Evolutionary conservation across 345 rosid species (phyloP).

Genomic region (Chamaenerion angustifolium): DNA sequence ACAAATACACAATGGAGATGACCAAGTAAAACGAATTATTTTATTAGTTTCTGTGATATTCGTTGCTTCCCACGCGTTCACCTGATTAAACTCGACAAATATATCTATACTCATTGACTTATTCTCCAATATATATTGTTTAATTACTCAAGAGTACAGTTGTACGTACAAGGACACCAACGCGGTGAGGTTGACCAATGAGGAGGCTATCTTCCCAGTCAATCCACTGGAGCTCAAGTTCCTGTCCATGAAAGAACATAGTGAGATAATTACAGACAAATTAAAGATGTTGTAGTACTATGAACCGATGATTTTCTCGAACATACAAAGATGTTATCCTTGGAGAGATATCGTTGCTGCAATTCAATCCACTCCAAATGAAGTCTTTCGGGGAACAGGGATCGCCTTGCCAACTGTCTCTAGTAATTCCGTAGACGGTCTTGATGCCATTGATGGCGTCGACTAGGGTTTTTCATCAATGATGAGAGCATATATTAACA

Average conservation of each 20-base stretch:
- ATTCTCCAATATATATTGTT: too few species aligned
- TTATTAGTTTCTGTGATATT: too few species aligned
- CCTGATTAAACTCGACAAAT: too few species aligned
- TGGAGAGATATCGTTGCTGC: slow-evolving; percentile 2
- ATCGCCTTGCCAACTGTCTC: slow-evolving; percentile 20
- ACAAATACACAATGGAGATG: not conserved
- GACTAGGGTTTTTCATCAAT: not conserved
- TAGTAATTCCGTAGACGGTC: slow-evolving; percentile 1
- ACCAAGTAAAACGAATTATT: too few species aligned
- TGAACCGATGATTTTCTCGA: not conserved
- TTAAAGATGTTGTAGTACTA: not conserved
- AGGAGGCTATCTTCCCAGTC: not conserved
- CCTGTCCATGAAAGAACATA: not conserved
- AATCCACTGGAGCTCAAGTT: not conserved
- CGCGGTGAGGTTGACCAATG: not conserved
- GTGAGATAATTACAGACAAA: not conserved
- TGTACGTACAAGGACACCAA: slow-evolving; percentile 1
- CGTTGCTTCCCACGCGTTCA: too few species aligned
- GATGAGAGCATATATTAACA: too few species aligned
- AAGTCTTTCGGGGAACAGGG: slow-evolving; percentile 11
- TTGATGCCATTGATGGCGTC: not conserved
- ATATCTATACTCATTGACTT: too few species aligned
- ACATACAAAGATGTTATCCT: slow-evolving; percentile 15
- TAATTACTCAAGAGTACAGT: too few species aligned
- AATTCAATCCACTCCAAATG: slow-evolving; percentile 14